Base-by-base conservation (phyloP, 2,329 filamentous ascomycete genomes). In the Lasiodiplodia hormozganensis region DNA sequence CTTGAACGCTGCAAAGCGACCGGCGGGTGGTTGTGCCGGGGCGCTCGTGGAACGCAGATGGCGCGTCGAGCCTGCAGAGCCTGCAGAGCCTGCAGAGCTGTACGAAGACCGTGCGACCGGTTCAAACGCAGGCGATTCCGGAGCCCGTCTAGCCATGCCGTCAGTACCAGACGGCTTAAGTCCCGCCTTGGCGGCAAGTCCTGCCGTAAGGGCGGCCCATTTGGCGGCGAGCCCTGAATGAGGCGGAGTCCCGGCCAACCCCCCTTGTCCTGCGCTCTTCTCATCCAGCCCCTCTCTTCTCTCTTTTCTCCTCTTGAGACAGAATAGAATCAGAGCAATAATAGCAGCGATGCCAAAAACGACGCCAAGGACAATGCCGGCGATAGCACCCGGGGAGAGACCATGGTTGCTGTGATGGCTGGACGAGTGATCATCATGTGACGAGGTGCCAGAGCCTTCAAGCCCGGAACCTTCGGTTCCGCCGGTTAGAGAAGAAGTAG, bases 21-120 rank as follows among this genome's bases (percentile, higher is more conserved):
- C 51, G 4, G 43, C 18, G 3, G 53, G 51, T 57, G 67, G 43
- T 16, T 31, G 16, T 18, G 60, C 18, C 0, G 60, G 67, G 3
- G 67, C 67, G 40, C 67, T 68, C 49, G 60, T 43, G n/a, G 58
- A 68, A 7, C 67, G 58, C 21, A 58, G n/a, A 23, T 67, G 65
- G 12, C 65, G 53, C 2, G 65, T 57, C 6, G 65, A 67, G 6
- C 65, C 65, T 12, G 14, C 64, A 12, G 34, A 40, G 6, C 65
- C 65, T 12, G 14, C 64, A 12, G 34, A 40, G 12, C 64, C 64
- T 6, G 23, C 65, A 12, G 38, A 47, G 53, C 53, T 58, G 65
- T 49, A 49, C 5, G 65, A 67, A 36, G 28, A 51, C 25, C 65
- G 52, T 23, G 65, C 21, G 40, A 40, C 38, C 18, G 60, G 60